Evolutionary conservation across 2,329 filamentous ascomycete species (phyloP).

Genomic region (Lachnellula subtilissima): DNA sequence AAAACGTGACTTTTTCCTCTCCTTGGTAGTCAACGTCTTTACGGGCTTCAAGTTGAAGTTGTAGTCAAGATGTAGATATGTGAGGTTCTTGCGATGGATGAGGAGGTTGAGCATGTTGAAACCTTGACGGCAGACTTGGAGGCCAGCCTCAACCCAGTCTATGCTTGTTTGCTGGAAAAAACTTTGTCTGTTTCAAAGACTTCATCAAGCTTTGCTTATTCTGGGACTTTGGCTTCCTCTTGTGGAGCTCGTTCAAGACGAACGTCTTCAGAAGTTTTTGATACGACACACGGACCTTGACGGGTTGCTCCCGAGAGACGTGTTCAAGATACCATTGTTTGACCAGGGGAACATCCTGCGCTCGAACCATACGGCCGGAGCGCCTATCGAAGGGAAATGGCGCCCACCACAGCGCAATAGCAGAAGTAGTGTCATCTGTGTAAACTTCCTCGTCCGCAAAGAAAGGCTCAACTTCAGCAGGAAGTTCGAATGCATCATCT

Average conservation of each 20-base stretch:
- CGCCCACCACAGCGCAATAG: constrained; percentile 96
- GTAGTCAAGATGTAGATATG: constrained; percentile 96
- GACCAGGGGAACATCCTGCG: constrained; percentile 91
- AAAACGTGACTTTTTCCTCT: constrained; percentile 98
- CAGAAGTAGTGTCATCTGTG: constrained; percentile 82
- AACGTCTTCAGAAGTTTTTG: constrained; percentile 96
- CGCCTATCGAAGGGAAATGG: constrained; percentile 92
- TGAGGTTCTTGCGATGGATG: constrained; percentile 97
- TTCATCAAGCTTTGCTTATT: constrained; percentile 89
- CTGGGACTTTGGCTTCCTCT: constrained; percentile 89
- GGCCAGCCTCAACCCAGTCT: constrained; percentile 97
- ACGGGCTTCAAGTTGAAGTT: constrained; percentile 99
- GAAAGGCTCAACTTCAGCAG: constrained; percentile 78
- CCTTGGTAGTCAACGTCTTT: constrained; percentile 96
- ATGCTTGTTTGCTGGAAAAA: constrained; percentile 99
- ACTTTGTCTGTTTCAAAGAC: constrained; percentile 92
- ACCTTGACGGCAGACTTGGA: constrained; percentile 95
- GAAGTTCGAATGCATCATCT: constrained; percentile 81
- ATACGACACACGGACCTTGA: constrained; percentile 97
- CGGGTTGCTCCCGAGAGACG: constrained; percentile 81
- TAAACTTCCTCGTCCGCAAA: constrained; percentile 84
- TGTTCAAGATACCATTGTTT: constrained; percentile 99
- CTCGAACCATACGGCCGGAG: constrained; percentile 92
- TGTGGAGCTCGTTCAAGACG: constrained; percentile 94
- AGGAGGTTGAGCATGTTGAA: constrained; percentile 99